Evolutionary conservation across 805 yeast genomes (phyloP).

Genomic region (Metschnikowia orientalis): DNA sequence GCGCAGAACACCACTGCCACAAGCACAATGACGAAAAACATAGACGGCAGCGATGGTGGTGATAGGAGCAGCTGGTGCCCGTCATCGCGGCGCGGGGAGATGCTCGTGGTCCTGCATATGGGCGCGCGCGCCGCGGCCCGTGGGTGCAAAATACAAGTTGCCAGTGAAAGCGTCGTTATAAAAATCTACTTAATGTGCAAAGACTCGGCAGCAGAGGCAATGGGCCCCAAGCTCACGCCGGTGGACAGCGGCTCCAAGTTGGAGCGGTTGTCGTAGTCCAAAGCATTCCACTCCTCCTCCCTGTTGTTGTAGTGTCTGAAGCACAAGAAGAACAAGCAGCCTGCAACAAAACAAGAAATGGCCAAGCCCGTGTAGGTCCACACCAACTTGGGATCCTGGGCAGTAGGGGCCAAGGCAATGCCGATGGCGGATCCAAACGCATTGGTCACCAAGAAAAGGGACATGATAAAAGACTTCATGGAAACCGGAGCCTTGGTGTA

Average conservation of each 20-base stretch:
- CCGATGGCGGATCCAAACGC: constrained; percentile 76
- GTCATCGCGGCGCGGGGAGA: too few relatives aligned
- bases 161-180: too few relatives aligned
- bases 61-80: too few relatives aligned
- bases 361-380: constrained; percentile 67
- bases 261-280: constrained; percentile 43
- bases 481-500: constrained; percentile 17
- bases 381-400: constrained; percentile 63
- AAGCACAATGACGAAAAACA: constrained; percentile 37
- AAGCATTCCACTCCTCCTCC: constrained; percentile 54
- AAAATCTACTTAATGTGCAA: too few relatives aligned
- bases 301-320: constrained; percentile 51
- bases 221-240: constrained; percentile 1
- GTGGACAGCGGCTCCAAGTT: too few relatives aligned
- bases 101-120: too few relatives aligned
- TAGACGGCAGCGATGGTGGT: constrained; percentile 8
- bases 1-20: constrained; percentile 41
- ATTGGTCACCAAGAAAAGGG: constrained; percentile 59
- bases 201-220: constrained; percentile 2
- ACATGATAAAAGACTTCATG: constrained; percentile 17
- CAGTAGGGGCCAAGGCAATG: constrained; percentile 50
- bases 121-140: too few relatives aligned
- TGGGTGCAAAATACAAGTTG: too few relatives aligned
- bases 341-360: constrained; percentile 53
- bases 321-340: constrained; percentile 54